Base-by-base conservation (phyloP, 257 asterid genomes). In the Eucommia ulmoides region DNA sequence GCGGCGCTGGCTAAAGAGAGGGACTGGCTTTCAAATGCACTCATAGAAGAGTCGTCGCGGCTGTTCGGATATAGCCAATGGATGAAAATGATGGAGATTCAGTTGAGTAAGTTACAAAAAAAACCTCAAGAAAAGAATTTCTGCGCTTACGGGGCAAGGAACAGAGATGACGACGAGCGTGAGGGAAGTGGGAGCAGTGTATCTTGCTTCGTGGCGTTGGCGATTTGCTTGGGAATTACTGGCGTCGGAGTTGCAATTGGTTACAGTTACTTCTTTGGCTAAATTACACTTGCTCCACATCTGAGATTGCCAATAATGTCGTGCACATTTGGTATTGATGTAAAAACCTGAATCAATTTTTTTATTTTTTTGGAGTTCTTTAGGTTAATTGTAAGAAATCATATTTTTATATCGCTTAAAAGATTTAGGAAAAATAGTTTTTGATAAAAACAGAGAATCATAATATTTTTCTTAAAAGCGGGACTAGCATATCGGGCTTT, bases 171-270 rank as follows among this genome's bases (percentile, higher is more conserved):
- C 20, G 50, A 23, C n/a, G 52, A 60, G 9, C 69, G 26, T 35
- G 7, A n/a, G 21, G 45, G 52, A n/a, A 41, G 60, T 23, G 47
- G 53, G 17, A 41, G 62, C 25, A 45, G 56, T 24, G 53, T n/a
- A n/a, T n/a, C 62, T 7, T 67, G 72, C 78, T 20, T 58, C 7
- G 47, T 65, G 18, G 76, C 78, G 19, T 50, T 68, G 8, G 74
- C 74, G 3, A 41, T 75, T 11, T 75, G 78, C 64, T 25, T 78
- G 52, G 77, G 82, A 19, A 69, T 74, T 52, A 71, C 78, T 0
- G 81, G 88, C 16, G 10, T 65, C 25, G 65, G 73, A 22, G 14
- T 70, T 18, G 68, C 73, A 42, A 33, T 61, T 21, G 64, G 65
- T 12, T 72, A 33, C 58, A 53, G 45, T 23, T 61, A 41, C 54